Evolutionary conservation across 306 rosid species (phyloP), one percentile per base, ranked within the genome.

Genomic region (Fragaria ananassa): DNA sequence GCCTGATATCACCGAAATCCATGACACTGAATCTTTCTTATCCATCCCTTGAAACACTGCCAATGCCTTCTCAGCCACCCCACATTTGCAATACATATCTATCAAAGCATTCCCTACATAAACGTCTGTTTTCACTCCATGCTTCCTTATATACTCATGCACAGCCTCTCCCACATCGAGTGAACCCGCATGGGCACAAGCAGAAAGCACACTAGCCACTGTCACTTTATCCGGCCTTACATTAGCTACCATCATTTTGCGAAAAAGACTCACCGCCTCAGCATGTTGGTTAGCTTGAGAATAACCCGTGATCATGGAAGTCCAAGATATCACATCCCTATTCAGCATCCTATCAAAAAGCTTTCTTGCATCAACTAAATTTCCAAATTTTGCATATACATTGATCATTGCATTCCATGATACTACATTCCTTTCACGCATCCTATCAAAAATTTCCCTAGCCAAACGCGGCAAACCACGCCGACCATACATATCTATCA

Each of bases 41-140:
- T 64, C 76, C 94, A 91, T 94, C 80, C 80, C 90, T 58, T 69
- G 76, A 68, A 91, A 94, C 74, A 87, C 97, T 37, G 72, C 85
- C 69, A 90, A 60, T 39, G 96, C 96, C 87, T 90, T 91, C 85
- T 87, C 88, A 83, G 84, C 91, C 57, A 75, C 81, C 66, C 97
- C 97, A 74, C 94, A 91, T 83, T 94, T 94, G 87, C 89, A 91
- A 79, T 94, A 94, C 97, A 91, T 88, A 78, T 90, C 90, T 39
- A 91, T 86, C 84, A 91, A 84, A 76, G 96, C 81, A 63, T 91
- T 94, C 74, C 91, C 97, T 4, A 94, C 91, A 65, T 86, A 91
- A 71, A 85, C 45, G 58, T 93, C 97, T 35, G 76, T 70, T 79
- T 87, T 88, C 74, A 94, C 85, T 11, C 78, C 88, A 61, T 91